Base-by-base conservation (phyloP, 176 grass and related monocot genomes). In the Thalia dealbata region DNA sequence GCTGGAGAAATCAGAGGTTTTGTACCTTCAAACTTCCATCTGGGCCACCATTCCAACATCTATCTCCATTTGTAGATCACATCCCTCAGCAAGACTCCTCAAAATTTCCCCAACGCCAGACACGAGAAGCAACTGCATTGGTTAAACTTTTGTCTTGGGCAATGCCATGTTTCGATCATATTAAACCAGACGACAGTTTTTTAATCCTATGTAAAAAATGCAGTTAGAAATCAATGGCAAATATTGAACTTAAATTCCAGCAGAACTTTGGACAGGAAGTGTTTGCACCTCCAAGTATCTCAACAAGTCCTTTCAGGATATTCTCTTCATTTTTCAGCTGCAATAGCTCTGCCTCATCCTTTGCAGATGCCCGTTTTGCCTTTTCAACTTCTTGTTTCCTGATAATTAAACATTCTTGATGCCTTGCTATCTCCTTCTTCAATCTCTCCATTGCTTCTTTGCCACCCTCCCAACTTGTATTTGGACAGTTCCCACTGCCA, bases 41-140 rank as follows among this genome's bases (percentile, higher is more conserved):
- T 21, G 95, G 95, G 28, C 95, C 95, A n/a, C n/a, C n/a, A 78
- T 93, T 99, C 95, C 95, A 99, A 81, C 95, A 99, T 41, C 7
- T 87, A 73, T 99, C 90, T 77, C 95, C 95, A 64, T 82, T 93
- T 41, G 87, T 79, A 69, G 93, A 99, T 69, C 67, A 61, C 95
- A 99, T 85, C 64, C 86, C n/a, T 75, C 90, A 79, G 67, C 91
- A 88, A 0, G 87, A 91, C 56, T 99, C 95, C 55, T 92, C 95
- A 78, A 99, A 99, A 73, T 93, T 99, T 63, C 93, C 95, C 95
- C 95, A 99, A 10, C 76, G 81, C 83, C 95, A 91, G 68, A 75
- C 11, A 61, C 61, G 60, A 30, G 22, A 50, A n/a, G 4, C 38
- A 70, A 48, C 32, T 6, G 24, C 21, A 70, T 45, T 7, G 11